phyloP scores from a whole-genome alignment of 352 stramenopile genomes.

The Globisporangium camurandrum region DNA sequence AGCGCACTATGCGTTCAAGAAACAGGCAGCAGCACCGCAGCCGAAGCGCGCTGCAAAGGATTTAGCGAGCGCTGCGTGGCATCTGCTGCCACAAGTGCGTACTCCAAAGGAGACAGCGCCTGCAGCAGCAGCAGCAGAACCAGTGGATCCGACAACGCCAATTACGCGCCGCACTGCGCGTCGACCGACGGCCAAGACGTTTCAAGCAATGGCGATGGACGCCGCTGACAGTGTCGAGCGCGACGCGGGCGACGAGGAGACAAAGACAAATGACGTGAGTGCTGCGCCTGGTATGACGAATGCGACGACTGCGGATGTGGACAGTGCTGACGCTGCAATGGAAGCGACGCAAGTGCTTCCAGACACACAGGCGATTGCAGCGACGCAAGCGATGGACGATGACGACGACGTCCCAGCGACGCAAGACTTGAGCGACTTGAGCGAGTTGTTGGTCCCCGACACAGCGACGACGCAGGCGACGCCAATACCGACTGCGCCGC shows the following conservation, averaged over 20 bases:
- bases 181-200: conserved; percentile 24
- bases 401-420: background rate
- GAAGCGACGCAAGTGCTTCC: background rate
- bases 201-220: conserved; percentile 14
- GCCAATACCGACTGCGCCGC: background rate
- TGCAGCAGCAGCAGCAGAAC: conserved; percentile 7
- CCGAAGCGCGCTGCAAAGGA: conserved; percentile 16
- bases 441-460: conserved; percentile 3
- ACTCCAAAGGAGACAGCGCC: conserved; percentile 3
- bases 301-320: background rate
- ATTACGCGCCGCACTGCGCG: conserved; percentile 19
- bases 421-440: conserved; percentile 6
- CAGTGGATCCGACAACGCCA: conserved; percentile 5
- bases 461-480: background rate
- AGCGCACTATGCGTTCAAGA: conserved; percentile 39
- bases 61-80: conserved; percentile 3
- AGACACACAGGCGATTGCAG: background rate
- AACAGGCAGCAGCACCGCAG: conserved; percentile 13
- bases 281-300: background rate
- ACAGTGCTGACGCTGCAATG: background rate
- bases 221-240: conserved; percentile 14
- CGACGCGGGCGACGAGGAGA: conserved; percentile 29
- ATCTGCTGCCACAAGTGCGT: conserved; percentile 8
- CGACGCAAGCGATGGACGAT: background rate
- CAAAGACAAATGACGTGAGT: conserved; percentile 5